Conservation (phyloP, 2,329 filamentous ascomycete species). For the Verruconis gallopava region DNA sequence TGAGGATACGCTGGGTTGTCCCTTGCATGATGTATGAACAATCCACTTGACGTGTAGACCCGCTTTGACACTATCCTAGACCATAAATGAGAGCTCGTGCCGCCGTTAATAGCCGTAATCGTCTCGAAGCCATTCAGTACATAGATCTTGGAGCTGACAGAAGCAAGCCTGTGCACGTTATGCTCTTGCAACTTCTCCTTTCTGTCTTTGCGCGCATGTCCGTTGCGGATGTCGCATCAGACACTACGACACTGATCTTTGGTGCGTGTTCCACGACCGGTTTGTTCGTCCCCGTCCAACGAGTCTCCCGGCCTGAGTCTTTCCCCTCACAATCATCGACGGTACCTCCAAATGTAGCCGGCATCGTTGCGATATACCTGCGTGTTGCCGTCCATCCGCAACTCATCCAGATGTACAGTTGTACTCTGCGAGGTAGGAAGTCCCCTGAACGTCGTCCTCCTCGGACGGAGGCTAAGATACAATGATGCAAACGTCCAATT, state of each 20-base stretch:
- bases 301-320: too few species aligned
- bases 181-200: too few species aligned
- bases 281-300: too few species aligned
- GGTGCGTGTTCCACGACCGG: conserved; percentile 17
- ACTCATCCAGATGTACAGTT: conserved; percentile 18
- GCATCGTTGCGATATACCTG: not conserved
- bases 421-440: conserved; percentile 16
- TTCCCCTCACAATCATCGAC: conserved; percentile 16
- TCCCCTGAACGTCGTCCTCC: too few species aligned
- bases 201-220: too few species aligned
- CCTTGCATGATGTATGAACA: conserved; percentile 20
- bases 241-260: conserved; percentile 17
- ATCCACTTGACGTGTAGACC: conserved; percentile 25
- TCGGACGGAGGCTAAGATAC: too few species aligned
- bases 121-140: too few species aligned
- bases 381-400: conserved; percentile 13
- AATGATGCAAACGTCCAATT: too few species aligned
- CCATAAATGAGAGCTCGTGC: too few species aligned
- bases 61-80: conserved; percentile 22
- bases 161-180: too few species aligned
- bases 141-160: too few species aligned
- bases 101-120: too few species aligned
- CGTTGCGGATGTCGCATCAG: conserved; percentile 26
- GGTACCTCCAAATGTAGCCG: conserved; percentile 24
- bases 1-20: conserved; percentile 20